Conservation (phyloP, 2,329 filamentous ascomycete genomes). For the Paecilomyces sp. region DNA sequence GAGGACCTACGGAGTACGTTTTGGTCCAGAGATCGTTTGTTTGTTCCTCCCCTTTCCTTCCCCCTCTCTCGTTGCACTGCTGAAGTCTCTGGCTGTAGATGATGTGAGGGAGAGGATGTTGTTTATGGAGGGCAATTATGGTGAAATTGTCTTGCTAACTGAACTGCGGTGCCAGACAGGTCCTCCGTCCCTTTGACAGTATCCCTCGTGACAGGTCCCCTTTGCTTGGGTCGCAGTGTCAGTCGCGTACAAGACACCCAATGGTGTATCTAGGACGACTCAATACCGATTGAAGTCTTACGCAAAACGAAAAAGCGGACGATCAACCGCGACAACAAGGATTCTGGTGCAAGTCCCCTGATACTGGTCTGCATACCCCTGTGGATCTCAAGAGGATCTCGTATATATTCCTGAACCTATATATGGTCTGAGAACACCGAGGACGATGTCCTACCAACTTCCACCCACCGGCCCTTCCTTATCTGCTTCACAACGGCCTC, state of each 20-base stretch:
- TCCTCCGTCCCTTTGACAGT: neutral
- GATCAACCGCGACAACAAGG: neutral
- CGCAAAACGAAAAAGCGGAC: neutral
- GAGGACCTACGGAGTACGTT: neutral
- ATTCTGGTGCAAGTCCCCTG: neutral
- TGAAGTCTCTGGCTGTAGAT: neutral
- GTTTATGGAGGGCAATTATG: neutral
- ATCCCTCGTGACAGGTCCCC: neutral
- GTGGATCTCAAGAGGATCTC: neutral
- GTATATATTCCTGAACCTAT: neutral
- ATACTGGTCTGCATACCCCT: neutral
- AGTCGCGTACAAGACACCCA: neutral
- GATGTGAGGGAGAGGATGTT: neutral
- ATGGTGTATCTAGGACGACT: neutral
- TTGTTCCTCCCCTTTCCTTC: neutral
- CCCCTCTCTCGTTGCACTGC: too few species aligned
- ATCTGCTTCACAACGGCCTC: slow-evolving; percentile 54
- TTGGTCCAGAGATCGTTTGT: neutral
- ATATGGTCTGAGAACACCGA: neutral
- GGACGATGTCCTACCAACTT: slow-evolving; percentile 50
- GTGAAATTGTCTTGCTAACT: neutral
- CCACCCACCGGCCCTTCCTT: slow-evolving; percentile 66
- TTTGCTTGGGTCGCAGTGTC: neutral
- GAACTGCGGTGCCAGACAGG: neutral
- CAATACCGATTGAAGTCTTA: neutral